Percentiles rank a stretch among this genome's conserved stretches.
Evolutionary conservation across 2,329 filamentous ascomycete genomes (phyloP).

Genomic region (Cladosporium cucumerinum): DNA sequence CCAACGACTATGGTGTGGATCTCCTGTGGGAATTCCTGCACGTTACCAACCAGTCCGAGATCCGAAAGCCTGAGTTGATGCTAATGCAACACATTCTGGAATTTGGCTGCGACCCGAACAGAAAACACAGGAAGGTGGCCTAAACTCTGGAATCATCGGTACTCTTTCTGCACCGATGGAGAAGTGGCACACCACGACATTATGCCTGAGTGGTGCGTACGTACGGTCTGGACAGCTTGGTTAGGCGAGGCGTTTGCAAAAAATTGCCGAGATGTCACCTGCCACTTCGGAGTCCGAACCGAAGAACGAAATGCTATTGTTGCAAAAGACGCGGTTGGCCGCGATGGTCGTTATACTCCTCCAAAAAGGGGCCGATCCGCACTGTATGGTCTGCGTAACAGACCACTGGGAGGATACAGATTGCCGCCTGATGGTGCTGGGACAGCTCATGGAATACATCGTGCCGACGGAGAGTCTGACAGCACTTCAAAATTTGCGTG

Average conservation of each 20-base stretch:
- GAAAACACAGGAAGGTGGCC: too few relatives aligned
- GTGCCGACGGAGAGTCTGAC: neutral
- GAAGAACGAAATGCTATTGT: neutral
- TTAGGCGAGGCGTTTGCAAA: neutral
- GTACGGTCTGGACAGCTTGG: neutral
- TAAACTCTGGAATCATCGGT: too few relatives aligned
- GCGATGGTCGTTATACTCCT: neutral
- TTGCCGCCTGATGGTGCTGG: neutral
- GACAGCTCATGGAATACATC: neutral
- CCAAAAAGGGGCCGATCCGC: neutral
- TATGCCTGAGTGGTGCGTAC: too few relatives aligned
- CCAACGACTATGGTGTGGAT: too few relatives aligned
- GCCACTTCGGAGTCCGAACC: too few relatives aligned
- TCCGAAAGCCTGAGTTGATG: neutral
- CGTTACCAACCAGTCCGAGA: too few relatives aligned
- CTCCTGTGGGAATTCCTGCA: neutral
- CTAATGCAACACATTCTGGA: neutral
- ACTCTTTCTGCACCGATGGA: too few relatives aligned
- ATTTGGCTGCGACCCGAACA: neutral
- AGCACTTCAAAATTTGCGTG: neutral
- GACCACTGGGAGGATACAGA: rapidly evolving
- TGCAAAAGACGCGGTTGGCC: neutral
- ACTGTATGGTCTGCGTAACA: neutral
- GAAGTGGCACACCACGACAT: too few relatives aligned
- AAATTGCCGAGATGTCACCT: neutral